Conservation (phyloP, 1,284 basidiomycete species). For the Tremellales sp. region DNA sequence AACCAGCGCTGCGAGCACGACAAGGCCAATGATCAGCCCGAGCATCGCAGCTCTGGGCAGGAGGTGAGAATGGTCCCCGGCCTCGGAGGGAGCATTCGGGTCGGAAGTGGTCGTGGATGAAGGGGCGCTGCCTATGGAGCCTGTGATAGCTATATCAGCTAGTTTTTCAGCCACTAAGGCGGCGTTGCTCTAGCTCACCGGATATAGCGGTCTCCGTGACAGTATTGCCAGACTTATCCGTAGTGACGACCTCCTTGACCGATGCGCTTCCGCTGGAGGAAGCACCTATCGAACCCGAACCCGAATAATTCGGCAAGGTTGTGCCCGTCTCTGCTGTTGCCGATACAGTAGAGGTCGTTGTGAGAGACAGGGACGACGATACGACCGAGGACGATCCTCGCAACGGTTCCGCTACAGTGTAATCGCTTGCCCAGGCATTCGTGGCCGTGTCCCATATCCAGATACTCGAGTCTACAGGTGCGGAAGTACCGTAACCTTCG, state of each 20-base stretch:
- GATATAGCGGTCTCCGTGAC: no score
- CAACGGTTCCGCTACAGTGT: conserved; percentile 1
- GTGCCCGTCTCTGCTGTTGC: conserved; percentile 1
- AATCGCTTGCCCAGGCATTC: conserved; percentile 15
- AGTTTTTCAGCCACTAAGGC: neutral
- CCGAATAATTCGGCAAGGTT: conserved; percentile 1
- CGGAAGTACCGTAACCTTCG: conserved; percentile 23
- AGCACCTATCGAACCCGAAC: conserved; percentile 1
- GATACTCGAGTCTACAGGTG: conserved; percentile 19
- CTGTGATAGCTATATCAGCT: conserved; percentile 1
- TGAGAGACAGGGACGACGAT: neutral
- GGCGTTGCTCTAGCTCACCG: no score
- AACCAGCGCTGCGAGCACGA: conserved; percentile 9
- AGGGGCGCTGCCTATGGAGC: conserved; percentile 2
- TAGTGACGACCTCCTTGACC: no score
- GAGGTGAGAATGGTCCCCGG: conserved; percentile 15
- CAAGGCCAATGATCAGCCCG: conserved; percentile 20
- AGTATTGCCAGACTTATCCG: no score
- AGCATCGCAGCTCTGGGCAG: conserved; percentile 12
- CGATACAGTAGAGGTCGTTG: conserved; percentile 1
- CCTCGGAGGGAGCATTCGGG: neutral
- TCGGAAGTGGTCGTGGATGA: neutral
- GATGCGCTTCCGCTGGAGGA: neutral
- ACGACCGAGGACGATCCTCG: neutral
- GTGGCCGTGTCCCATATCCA: conserved; percentile 24